Base-by-base conservation (phyloP, 768 basidiomycete genomes). In the Boletus huronensis region DNA sequence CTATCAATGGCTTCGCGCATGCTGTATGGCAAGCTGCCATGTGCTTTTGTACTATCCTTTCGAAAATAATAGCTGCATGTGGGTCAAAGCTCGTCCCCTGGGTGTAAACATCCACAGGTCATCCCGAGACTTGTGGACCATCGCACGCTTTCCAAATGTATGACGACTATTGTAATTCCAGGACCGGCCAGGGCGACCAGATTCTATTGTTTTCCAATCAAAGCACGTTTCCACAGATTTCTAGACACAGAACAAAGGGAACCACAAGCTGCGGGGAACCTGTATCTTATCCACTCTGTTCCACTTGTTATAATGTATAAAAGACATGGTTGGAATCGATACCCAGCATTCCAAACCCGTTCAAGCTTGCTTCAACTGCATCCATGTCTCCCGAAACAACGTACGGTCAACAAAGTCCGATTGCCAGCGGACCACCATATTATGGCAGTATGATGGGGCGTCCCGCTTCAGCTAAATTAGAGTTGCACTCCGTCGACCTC, bases 401-500 rank as follows among this genome's bases (percentile, higher is more conserved):
- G 1, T 46, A 49, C 32, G 5, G n/a, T 42, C 50, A 50, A 26
- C 53, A 35, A 28, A 48, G 28, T 39, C 35, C 57, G 34, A 49
- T 57, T 38, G 41, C 41, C 46, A 34, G 38, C 25, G 19, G 35
- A 38, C 35, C 3, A 38, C 35, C 3, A 23, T n/a, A 9, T 36
- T 14, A 36, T 25, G 8, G 23, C 17, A n/a, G 10, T 11, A 32
- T 21, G n/a, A n/a, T 25, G 21, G 21, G 16, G n/a, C 48, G 25
- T 14, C 21, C 32, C 1, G 5, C 38, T 25, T 43, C 53, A 23
- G 45, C 46, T 5, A 42, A 11, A 19, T 6, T 58, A 21, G 52
- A 61, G 29, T 32, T 69, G 17, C 43, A 45, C 29, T 19, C 58
- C 19, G 70, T 70, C 28, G 58, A 70, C 52, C 62, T 70, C 16